These are phyloP conservation scores for Rhododendron ferrugineum DNA, from an alignment of 148 eudicot species.

Conservation along the genomic window DNA sequence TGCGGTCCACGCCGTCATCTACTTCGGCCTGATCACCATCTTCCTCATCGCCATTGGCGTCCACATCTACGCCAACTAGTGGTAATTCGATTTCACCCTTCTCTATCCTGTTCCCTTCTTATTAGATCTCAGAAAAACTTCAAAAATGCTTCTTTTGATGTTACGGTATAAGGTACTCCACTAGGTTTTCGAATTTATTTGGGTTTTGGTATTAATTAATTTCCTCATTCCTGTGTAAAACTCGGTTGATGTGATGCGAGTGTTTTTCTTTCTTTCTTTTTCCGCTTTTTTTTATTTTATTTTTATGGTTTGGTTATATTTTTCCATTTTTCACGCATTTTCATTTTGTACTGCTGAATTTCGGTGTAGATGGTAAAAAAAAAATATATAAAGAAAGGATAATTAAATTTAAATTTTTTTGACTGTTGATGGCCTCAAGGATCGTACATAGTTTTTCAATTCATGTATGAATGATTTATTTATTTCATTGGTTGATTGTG, in stretches of 20 bases:
- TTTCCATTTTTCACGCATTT: neutral
- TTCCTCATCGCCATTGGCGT: slow-evolving; percentile 54
- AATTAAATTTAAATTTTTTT: no score
- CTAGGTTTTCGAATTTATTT: neutral
- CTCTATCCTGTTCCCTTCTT: neutral
- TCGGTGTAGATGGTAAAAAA: neutral
- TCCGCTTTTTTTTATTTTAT: neutral
- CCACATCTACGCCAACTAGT: slow-evolving; percentile 48
- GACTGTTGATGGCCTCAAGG: no score
- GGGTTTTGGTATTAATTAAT: no score
- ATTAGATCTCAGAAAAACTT: neutral
- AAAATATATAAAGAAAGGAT: neutral
- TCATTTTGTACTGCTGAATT: neutral
- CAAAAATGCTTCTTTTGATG: neutral
- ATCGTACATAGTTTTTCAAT: no score
- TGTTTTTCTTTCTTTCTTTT: neutral
- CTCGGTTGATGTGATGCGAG: neutral
- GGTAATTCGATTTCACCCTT: neutral
- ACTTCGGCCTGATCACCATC: slow-evolving; percentile 50
- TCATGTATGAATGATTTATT: no score
- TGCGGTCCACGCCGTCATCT: slow-evolving; percentile 50
- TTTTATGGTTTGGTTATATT: neutral
- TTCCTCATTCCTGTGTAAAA: neutral
- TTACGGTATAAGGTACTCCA: neutral
- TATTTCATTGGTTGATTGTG: neutral